Percentiles rank a stretch among this genome's conserved stretches.
Conservation (phyloP, 202 grass and related monocot species). For the Cymbopogon flexuosus region DNA sequence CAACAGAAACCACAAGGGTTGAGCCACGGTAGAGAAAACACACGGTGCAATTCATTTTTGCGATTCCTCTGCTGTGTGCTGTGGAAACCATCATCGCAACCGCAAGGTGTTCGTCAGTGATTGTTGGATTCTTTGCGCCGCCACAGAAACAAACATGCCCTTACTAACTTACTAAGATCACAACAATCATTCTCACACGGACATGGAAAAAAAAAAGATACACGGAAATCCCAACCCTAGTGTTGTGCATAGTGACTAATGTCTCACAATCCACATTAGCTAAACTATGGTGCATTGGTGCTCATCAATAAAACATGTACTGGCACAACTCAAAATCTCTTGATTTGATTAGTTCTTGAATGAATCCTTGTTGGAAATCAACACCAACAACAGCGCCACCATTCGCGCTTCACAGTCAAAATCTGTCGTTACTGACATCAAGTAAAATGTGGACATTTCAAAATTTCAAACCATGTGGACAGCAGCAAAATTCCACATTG, state of each 20-base stretch:
- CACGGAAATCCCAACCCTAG: background rate
- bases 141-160: no score
- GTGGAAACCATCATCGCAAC: no score
- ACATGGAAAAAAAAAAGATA: no score
- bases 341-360: background rate
- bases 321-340: background rate
- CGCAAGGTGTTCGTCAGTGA: no score
- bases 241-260: background rate
- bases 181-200: no score
- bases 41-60: no score
- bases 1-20: no score
- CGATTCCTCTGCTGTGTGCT: no score
- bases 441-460: conserved; percentile 1
- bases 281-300: background rate
- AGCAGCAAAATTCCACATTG: conserved; percentile 32
- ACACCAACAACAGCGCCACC: background rate
- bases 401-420: background rate
- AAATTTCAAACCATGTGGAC: conserved; percentile 9
- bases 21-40: no score
- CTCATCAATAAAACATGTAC: background rate
- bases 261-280: background rate
- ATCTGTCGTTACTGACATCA: background rate
- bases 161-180: no score
- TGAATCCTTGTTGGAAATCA: background rate
- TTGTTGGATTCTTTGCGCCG: no score